These are phyloP conservation scores for Neonectria punicea DNA, from an alignment of 2,329 filamentous ascomycete species.

Conservation along the genomic window DNA sequence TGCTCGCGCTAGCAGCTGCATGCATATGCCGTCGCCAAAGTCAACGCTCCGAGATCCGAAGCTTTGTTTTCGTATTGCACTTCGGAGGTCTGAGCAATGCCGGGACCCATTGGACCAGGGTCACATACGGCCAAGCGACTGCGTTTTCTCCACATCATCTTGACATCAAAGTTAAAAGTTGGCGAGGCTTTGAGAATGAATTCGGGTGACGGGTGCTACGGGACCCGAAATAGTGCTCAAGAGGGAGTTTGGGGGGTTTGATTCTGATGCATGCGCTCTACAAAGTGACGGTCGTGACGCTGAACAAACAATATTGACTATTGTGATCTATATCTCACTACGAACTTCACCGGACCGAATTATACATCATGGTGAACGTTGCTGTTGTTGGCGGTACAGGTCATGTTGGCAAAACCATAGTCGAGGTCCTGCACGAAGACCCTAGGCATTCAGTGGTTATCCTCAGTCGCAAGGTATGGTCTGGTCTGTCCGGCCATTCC, in stretches of 20 bases:
- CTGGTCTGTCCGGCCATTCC: no score
- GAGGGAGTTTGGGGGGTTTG: no score
- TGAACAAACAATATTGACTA: not conserved
- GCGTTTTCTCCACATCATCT: not conserved
- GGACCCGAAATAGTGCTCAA: not conserved
- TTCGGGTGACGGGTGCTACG: not conserved
- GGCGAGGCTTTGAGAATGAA: not conserved
- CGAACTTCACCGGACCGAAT: not conserved
- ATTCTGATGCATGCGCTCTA: no score
- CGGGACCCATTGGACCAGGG: not conserved
- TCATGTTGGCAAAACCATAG: conserved; percentile 25
- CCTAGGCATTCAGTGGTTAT: conserved; percentile 20
- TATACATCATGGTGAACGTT: conserved; percentile 20
- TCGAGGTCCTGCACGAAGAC: conserved; percentile 18
- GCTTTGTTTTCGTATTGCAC: not conserved
- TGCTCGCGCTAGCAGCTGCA: no score
- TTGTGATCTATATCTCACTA: not conserved
- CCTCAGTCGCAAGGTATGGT: conserved; percentile 15
- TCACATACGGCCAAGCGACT: no score
- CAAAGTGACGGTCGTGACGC: no score
- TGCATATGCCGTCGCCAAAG: no score
- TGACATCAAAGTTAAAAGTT: not conserved
- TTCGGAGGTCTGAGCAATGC: not conserved
- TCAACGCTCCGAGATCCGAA: no score
- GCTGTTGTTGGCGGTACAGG: conserved; percentile 26